phyloP scores from a whole-genome alignment of 768 basidiomycete genomes.

The Mycena belliarum region DNA sequence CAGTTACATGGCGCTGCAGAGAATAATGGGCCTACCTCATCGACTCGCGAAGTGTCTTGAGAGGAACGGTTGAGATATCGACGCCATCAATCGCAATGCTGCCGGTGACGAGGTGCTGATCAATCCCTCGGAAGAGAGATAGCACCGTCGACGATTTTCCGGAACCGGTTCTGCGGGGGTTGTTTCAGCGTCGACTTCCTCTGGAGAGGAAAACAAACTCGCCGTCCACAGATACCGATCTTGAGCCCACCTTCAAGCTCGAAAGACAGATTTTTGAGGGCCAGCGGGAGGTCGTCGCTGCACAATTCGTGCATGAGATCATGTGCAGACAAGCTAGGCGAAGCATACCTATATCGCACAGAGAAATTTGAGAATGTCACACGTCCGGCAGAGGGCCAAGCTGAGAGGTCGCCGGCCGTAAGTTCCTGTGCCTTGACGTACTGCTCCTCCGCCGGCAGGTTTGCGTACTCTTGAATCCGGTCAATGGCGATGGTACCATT shows the following conservation, averaged over 20 bases:
- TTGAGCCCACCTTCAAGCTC: slow-evolving; percentile 1
- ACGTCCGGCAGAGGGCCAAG: slow-evolving; percentile 1
- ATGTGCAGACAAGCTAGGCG: not conserved
- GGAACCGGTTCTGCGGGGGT: slow-evolving; percentile 10
- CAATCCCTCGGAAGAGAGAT: slow-evolving; percentile 15
- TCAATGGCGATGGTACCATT: slow-evolving; percentile 9
- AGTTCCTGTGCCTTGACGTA: not conserved
- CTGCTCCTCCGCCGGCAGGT: slow-evolving; percentile 7
- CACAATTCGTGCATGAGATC: not conserved
- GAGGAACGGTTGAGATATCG: slow-evolving; percentile 13
- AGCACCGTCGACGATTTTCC: slow-evolving; percentile 17
- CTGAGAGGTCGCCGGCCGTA: not conserved
- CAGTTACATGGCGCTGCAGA: not conserved
- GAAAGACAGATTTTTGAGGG: slow-evolving; percentile 8
- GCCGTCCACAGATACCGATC: slow-evolving; percentile 11
- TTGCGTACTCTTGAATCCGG: slow-evolving; percentile 6
- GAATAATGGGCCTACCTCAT: slow-evolving; percentile 5
- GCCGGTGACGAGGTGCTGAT: slow-evolving; percentile 18
- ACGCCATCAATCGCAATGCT: slow-evolving; percentile 13
- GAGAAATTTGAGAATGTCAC: slow-evolving; percentile 5
- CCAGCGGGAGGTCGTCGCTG: slow-evolving; percentile 2
- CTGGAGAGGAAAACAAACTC: not conserved
- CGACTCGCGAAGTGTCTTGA: slow-evolving; percentile 8
- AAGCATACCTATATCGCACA: slow-evolving; percentile 5
- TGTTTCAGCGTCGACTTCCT: not conserved